Percentiles rank a stretch among this genome's conserved stretches.
Conservation (phyloP, 495 filamentous ascomycete genomes). For the Rhypophila decipiens region DNA sequence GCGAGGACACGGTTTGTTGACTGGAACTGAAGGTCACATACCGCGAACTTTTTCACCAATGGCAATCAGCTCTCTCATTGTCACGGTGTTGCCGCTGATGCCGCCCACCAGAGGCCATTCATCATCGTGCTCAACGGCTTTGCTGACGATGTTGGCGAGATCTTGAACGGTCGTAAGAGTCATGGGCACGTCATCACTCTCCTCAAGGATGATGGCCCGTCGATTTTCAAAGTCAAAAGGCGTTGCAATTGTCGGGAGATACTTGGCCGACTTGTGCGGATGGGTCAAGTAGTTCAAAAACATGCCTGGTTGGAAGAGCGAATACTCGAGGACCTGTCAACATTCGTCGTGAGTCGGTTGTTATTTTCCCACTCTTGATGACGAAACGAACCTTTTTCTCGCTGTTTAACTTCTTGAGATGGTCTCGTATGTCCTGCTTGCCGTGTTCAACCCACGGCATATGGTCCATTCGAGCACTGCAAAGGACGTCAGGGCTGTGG, state of each 20-base stretch:
- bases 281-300: slow-evolving; percentile 48
- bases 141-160: slow-evolving; percentile 38
- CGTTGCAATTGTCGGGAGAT: slow-evolving; percentile 36
- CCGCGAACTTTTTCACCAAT: slow-evolving; percentile 43
- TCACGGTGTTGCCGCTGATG: slow-evolving; percentile 40
- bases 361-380: slow-evolving; percentile 44
- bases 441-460: no score
- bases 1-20: no score
- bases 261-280: slow-evolving; percentile 42
- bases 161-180: slow-evolving; percentile 44
- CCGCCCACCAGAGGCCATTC: slow-evolving; percentile 50
- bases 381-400: slow-evolving; percentile 39
- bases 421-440: slow-evolving; percentile 41
- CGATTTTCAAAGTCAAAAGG: slow-evolving; percentile 41
- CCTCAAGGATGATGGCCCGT: slow-evolving; percentile 45
- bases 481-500: not conserved
- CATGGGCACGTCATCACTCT: slow-evolving; percentile 34
- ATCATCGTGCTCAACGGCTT: slow-evolving; percentile 47
- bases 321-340: slow-evolving; percentile 34
- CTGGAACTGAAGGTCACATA: no score
- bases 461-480: slow-evolving; percentile 31
- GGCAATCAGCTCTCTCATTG: slow-evolving; percentile 35
- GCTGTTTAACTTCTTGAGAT: slow-evolving; percentile 48
- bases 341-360: not conserved
- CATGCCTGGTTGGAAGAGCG: slow-evolving; percentile 49